Evolutionary conservation across 805 yeast genomes (phyloP).

Genomic region (Cephaloascus fragrans): DNA sequence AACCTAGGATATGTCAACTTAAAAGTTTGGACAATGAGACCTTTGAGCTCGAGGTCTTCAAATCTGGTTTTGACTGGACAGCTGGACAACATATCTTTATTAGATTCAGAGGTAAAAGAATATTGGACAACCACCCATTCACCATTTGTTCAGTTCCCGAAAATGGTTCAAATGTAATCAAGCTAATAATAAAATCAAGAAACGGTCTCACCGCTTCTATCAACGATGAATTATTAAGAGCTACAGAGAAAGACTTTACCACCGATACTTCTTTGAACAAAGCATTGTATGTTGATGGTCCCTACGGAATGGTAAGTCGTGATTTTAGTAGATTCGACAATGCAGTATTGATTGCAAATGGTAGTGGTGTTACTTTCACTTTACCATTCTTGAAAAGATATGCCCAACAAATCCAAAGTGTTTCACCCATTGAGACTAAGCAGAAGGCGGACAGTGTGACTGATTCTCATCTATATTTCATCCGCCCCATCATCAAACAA

Average conservation of each 20-base stretch:
- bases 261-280: not conserved
- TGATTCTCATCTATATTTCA: no score
- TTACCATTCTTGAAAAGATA: slow-evolving; percentile 22
- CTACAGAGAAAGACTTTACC: not conserved
- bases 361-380: slow-evolving; percentile 45
- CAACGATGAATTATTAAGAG: slow-evolving; percentile 11
- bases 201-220: slow-evolving; percentile 35
- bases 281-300: slow-evolving; percentile 35
- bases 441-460: no score
- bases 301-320: slow-evolving; percentile 46
- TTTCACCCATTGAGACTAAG: not conserved
- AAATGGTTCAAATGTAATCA: slow-evolving; percentile 12
- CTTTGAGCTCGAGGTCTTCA: slow-evolving; percentile 23
- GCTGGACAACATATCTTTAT: slow-evolving; percentile 50
- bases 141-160: slow-evolving; percentile 29
- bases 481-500: slow-evolving; percentile 10
- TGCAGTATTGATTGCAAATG: slow-evolving; percentile 31
- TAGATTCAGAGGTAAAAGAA: slow-evolving; percentile 32
- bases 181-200: slow-evolving; percentile 34
- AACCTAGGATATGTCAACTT: slow-evolving; percentile 23
- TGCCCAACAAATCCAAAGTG: not conserved
- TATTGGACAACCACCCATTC: slow-evolving; percentile 49
- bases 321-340: slow-evolving; percentile 34
- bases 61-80: slow-evolving; percentile 30
- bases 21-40: slow-evolving; percentile 13